Evolutionary conservation across 2,329 filamentous ascomycete species (phyloP), one percentile per base, ranked within the genome.

Genomic region (Diplocarpon rosae): DNA sequence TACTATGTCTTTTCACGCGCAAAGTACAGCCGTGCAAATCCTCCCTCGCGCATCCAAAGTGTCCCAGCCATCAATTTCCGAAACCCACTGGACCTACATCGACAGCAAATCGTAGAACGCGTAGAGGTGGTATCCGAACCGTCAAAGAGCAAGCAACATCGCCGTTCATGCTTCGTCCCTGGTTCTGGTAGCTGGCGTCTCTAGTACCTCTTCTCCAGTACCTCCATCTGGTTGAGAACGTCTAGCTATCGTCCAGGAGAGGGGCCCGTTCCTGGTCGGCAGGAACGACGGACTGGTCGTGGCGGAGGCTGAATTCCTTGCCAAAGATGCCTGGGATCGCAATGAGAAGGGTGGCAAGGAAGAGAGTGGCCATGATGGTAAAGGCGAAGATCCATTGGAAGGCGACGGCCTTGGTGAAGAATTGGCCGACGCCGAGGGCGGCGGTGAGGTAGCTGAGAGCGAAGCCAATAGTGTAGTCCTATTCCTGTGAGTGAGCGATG

Each of bases 361-460:
- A 83, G 42, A 93, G 74, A 20, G 85, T 61, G 1, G 71, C 76
- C 72, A 90, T 88, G 62, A 94, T 87, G 50, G 78, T 70, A 59
- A 93, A 92, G 29, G 87, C 84, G 62, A 94, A 94, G 65, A 93
- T 90, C 87, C 87, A 94, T 67, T 95, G 88, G 52, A 94, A 70
- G 6, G 85, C 84, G 53, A 93, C 71, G 47, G 81, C 64, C 61
- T 87, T 78, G 57, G 74, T 72, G 40, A 79, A 68, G 66, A 93
- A 80, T 63, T 95, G 88, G 12, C 78, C 75, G 13, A 92, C 77
- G 11, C 85, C 86, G 34, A 93, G 77, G 14, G 86, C 77, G 5
- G 86, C 79, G 1, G 78, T 68, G 37, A 93, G 68, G 36, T 88
- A 72, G 54, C 79, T 83, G 56, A 95, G 71, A 43, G 77, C 79